Conservation (phyloP, 495 filamentous ascomycete genomes). For the Aspergillus avenaceus region DNA sequence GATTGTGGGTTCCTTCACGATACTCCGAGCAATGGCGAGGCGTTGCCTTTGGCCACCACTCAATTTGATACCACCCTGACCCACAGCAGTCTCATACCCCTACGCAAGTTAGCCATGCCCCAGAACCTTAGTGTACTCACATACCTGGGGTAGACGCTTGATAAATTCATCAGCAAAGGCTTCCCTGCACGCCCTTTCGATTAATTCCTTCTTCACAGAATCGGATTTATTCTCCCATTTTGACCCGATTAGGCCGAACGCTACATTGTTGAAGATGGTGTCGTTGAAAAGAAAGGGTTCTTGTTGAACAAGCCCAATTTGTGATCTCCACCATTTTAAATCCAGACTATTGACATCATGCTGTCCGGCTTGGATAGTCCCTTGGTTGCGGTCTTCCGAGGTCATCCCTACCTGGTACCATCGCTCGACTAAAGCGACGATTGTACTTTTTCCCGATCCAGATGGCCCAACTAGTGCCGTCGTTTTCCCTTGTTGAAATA, state of each 20-base stretch:
- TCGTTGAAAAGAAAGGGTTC: slow-evolving; percentile 69
- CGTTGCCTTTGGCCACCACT: slow-evolving; percentile 53
- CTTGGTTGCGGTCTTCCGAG: slow-evolving; percentile 20
- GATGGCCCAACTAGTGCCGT: slow-evolving; percentile 57
- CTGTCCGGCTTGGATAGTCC: slow-evolving; percentile 44
- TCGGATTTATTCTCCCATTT: slow-evolving; percentile 49
- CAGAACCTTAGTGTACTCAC: background rate
- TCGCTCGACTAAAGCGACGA: slow-evolving; percentile 59
- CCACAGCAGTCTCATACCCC: slow-evolving; percentile 32
- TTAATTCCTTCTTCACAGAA: slow-evolving; percentile 43
- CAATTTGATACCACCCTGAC: slow-evolving; percentile 31
- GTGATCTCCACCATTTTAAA: slow-evolving; percentile 58
- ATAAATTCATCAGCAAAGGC: slow-evolving; percentile 33
- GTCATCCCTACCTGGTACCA: slow-evolving; percentile 47
- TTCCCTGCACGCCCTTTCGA: slow-evolving; percentile 21
- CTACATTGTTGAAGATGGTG: slow-evolving; percentile 63
- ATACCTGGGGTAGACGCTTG: slow-evolving; percentile 25
- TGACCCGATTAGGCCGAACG: slow-evolving; percentile 58
- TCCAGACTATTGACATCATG: slow-evolving; percentile 48
- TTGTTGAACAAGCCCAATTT: slow-evolving; percentile 66
- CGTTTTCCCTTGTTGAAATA: slow-evolving; percentile 41
- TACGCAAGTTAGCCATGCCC: slow-evolving; percentile 31
- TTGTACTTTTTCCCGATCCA: slow-evolving; percentile 63
- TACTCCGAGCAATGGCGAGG: slow-evolving; percentile 66
- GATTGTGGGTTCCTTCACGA: slow-evolving; percentile 80